These are phyloP conservation scores for Angophora floribunda DNA, from an alignment of 345 rosid genomes.

Conservation along the genomic window DNA sequence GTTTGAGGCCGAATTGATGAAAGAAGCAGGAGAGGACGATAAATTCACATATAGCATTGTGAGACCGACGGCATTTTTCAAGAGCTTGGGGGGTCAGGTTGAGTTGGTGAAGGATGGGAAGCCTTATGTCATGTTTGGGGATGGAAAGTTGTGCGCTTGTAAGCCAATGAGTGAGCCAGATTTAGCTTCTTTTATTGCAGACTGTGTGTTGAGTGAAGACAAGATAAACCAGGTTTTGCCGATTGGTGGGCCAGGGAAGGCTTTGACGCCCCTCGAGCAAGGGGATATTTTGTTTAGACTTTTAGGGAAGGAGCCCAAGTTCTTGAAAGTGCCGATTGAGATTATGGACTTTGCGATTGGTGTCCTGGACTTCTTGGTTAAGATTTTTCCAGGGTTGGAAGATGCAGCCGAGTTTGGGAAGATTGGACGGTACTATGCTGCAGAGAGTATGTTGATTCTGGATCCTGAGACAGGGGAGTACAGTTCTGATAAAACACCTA, in stretches of 20 bases:
- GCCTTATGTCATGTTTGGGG: slow-evolving; percentile 97
- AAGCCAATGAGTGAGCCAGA: slow-evolving; percentile 91
- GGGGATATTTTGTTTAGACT: slow-evolving; percentile 75
- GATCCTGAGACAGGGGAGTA: slow-evolving; percentile 85
- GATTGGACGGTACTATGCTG: slow-evolving; percentile 92
- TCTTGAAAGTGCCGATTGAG: slow-evolving; percentile 84
- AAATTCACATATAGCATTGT: slow-evolving; percentile 73
- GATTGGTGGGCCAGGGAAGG: slow-evolving; percentile 93
- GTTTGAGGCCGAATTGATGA: slow-evolving; percentile 72
- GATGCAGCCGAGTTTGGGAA: slow-evolving; percentile 97
- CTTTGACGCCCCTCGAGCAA: slow-evolving; percentile 84
- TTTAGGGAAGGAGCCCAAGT: slow-evolving; percentile 73
- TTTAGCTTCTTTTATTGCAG: slow-evolving; percentile 70
- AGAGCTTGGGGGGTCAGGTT: slow-evolving; percentile 94
- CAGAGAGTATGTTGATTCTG: slow-evolving; percentile 84
- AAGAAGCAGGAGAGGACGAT: slow-evolving; percentile 16
- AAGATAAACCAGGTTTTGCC: slow-evolving; percentile 73
- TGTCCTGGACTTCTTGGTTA: slow-evolving; percentile 53
- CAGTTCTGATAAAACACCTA: slow-evolving; percentile 78
- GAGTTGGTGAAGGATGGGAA: slow-evolving; percentile 91
- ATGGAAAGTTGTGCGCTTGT: slow-evolving; percentile 88
- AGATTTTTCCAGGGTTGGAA: slow-evolving; percentile 66
- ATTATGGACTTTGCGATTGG: slow-evolving; percentile 87
- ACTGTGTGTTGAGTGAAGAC: slow-evolving; percentile 69
- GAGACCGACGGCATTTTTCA: slow-evolving; percentile 92